These are phyloP conservation scores for Claviceps maximensis DNA, from an alignment of 2,329 filamentous ascomycete species.

Conservation along the genomic window DNA sequence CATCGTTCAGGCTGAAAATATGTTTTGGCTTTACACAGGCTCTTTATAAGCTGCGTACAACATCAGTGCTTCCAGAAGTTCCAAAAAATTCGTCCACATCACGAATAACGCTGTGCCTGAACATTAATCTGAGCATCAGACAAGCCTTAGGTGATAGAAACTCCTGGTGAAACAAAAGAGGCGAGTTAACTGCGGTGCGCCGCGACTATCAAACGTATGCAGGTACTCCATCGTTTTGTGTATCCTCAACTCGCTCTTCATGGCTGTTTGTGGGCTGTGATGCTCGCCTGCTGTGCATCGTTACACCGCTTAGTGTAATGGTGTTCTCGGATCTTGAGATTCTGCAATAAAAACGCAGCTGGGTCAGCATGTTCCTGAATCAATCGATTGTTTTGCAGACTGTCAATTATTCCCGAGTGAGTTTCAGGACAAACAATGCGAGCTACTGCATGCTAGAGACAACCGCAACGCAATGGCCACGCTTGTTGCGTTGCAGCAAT, in stretches of 20 bases:
- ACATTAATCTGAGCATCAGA: not conserved
- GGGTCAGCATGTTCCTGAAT: not conserved
- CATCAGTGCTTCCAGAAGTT: not conserved
- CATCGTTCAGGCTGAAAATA: too few relatives aligned
- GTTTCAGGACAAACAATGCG: not conserved
- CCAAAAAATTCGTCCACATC: not conserved
- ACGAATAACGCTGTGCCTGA: not conserved
- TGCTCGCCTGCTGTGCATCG: not conserved
- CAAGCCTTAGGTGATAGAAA: not conserved
- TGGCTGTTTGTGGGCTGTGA: conserved; percentile 1
- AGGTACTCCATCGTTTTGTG: not conserved
- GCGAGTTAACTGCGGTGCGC: not conserved
- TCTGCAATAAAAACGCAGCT: not conserved
- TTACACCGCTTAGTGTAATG: conserved; percentile 1
- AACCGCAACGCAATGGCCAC: not conserved
- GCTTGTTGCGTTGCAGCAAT: not conserved
- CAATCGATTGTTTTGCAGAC: not conserved
- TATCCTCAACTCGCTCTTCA: not conserved
- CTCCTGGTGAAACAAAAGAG: conserved; percentile 1
- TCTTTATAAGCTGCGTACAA: not conserved
- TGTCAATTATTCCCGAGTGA: not conserved
- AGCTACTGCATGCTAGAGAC: not conserved
- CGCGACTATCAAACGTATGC: not conserved
- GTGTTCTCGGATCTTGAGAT: not conserved
- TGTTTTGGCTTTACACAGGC: not conserved